These are phyloP conservation scores for Candida xiaguanensis DNA, from an alignment of 805 yeast genomes.

Conservation along the genomic window DNA sequence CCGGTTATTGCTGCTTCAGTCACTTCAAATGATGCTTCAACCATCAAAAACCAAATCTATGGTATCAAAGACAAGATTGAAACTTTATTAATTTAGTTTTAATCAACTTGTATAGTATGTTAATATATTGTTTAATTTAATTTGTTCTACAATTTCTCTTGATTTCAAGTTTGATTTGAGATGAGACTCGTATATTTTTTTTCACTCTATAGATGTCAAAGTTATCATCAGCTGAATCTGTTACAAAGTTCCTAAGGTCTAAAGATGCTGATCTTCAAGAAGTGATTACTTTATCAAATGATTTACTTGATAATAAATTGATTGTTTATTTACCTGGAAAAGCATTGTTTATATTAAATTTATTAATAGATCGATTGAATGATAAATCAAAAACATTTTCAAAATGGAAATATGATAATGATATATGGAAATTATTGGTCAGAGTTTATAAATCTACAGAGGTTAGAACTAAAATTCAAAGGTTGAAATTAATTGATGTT, in stretches of 20 bases:
- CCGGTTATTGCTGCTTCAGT: slow-evolving; percentile 98
- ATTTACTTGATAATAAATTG: slow-evolving; percentile 28
- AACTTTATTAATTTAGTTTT: slow-evolving; percentile 77
- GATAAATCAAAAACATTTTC: slow-evolving; percentile 40
- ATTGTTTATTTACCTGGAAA: slow-evolving; percentile 52
- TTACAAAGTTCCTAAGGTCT: slow-evolving; percentile 57
- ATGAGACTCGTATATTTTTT: slow-evolving; percentile 3
- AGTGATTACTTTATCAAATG: slow-evolving; percentile 32
- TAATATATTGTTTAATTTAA: not conserved
- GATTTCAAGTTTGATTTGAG: slow-evolving; percentile 1
- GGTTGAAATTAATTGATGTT: slow-evolving; percentile 33
- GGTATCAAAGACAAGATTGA: slow-evolving; percentile 99
- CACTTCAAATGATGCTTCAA: slow-evolving; percentile 97
- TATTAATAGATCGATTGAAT: slow-evolving; percentile 57
- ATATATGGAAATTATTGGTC: slow-evolving; percentile 51
- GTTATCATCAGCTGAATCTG: slow-evolving; percentile 33
- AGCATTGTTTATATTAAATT: slow-evolving; percentile 52
- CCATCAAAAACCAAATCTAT: slow-evolving; percentile 95
- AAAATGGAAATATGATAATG: slow-evolving; percentile 38
- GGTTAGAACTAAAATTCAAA: slow-evolving; percentile 25
- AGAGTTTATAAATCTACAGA: slow-evolving; percentile 34
- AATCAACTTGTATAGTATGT: not conserved
- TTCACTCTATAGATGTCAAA: slow-evolving; percentile 1
- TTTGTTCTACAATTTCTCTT: not conserved
- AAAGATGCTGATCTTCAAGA: slow-evolving; percentile 43